These are phyloP conservation scores for Skeletonema costatum DNA, from an alignment of 108 stramenopile species.

Conservation along the genomic window DNA sequence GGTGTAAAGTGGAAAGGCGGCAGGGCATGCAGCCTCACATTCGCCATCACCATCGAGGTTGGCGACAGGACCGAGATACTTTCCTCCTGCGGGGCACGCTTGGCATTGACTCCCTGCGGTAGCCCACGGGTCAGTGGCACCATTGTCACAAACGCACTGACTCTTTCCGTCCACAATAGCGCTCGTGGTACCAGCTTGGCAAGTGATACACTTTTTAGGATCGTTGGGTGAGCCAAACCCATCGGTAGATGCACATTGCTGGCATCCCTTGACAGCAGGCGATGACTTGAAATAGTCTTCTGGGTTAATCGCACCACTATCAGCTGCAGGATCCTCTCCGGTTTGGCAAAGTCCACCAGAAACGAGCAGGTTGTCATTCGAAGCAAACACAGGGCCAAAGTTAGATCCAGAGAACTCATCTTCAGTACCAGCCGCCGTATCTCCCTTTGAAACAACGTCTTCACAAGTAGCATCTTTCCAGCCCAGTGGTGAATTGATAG, in stretches of 20 bases:
- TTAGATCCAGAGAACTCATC: neutral
- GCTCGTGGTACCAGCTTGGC: neutral
- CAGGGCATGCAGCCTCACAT: neutral
- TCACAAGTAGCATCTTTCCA: neutral
- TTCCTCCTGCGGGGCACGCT: neutral
- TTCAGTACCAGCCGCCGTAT: too few species aligned
- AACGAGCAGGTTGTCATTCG: neutral
- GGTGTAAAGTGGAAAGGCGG: neutral
- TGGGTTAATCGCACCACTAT: neutral
- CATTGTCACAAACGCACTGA: neutral
- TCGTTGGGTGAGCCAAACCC: neutral
- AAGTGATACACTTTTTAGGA: neutral
- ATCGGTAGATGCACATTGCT: too few species aligned
- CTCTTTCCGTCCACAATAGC: neutral
- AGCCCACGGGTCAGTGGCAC: neutral
- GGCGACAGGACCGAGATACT: neutral
- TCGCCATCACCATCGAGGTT: neutral
- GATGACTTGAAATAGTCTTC: neutral
- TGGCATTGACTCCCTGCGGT: too few species aligned
- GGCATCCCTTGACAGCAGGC: too few species aligned
- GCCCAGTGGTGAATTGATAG: neutral
- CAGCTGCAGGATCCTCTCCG: neutral
- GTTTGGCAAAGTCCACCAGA: neutral
- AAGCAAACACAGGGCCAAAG: neutral
- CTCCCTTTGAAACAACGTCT: too few species aligned